These are phyloP conservation scores for Mentha longifolia DNA, from an alignment of 257 asterid species.

Conservation along the genomic window DNA sequence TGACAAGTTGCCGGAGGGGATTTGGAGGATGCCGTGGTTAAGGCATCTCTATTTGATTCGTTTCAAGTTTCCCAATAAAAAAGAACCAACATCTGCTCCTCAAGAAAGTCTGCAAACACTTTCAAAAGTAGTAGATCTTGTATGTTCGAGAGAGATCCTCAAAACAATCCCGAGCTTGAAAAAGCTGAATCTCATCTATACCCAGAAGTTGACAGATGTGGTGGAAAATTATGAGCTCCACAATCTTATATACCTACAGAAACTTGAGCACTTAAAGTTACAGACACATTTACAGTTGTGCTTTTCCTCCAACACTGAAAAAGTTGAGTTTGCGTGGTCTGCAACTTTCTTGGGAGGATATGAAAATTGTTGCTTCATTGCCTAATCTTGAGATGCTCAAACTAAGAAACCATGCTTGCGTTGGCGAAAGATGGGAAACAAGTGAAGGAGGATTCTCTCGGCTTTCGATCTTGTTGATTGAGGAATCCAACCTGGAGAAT, in stretches of 20 bases:
- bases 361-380: too few relatives aligned
- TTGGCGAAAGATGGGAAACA: neutral
- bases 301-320: neutral
- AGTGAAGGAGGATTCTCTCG: constrained; percentile 4
- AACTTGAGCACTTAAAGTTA: neutral
- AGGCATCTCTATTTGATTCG: too few relatives aligned
- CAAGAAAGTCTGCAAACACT: neutral
- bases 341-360: neutral
- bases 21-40: too few relatives aligned
- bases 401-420: neutral
- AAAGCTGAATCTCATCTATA: neutral
- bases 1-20: too few relatives aligned
- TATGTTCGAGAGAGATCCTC: neutral
- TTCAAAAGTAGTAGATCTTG: neutral
- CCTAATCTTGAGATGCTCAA: neutral
- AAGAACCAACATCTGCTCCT: neutral
- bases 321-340: neutral
- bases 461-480: too few relatives aligned
- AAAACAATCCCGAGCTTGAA: neutral
- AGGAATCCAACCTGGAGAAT: neutral
- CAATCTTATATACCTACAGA: neutral
- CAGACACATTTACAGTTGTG: neutral
- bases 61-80: too few relatives aligned
- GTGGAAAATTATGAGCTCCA: neutral
- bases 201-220: neutral